Percentiles rank a stretch among this genome's conserved stretches.
These are phyloP conservation scores for Barnettozyma californica DNA, from an alignment of 805 yeast genomes.

Conservation along the genomic window DNA sequence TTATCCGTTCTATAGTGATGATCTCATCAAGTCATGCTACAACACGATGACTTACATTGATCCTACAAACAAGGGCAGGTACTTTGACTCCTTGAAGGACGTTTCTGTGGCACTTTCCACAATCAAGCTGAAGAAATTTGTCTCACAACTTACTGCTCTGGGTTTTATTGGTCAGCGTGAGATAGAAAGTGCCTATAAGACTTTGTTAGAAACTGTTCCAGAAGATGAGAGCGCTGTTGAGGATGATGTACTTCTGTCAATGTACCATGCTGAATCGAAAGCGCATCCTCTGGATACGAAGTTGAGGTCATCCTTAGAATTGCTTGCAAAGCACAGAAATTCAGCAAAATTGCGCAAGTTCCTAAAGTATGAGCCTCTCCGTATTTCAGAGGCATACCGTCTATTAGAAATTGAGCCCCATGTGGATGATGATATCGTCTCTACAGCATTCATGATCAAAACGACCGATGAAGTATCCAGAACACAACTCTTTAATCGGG, in stretches of 20 bases:
- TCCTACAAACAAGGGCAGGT: constrained; percentile 40
- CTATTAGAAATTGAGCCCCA: constrained; percentile 44
- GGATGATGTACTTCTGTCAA: constrained; percentile 28
- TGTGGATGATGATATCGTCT: constrained; percentile 65
- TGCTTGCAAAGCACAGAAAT: constrained; percentile 34
- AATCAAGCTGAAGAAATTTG: constrained; percentile 38
- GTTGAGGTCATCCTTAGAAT: constrained; percentile 35
- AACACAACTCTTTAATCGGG: constrained; percentile 40
- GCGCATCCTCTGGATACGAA: constrained; percentile 16
- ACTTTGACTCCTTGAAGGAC: constrained; percentile 51
- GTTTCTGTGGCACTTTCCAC: constrained; percentile 45
- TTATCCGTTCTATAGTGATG: constrained; percentile 44
- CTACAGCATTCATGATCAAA: constrained; percentile 68
- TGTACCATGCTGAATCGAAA: constrained; percentile 28
- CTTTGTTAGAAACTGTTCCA: constrained; percentile 30
- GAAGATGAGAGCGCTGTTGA: constrained; percentile 17
- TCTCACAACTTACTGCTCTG: constrained; percentile 42
- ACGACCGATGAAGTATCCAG: constrained; percentile 46
- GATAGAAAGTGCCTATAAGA: constrained; percentile 32
- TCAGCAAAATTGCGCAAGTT: constrained; percentile 32
- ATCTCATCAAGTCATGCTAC: constrained; percentile 42
- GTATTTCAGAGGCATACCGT: constrained; percentile 45
- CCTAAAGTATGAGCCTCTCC: constrained; percentile 43
- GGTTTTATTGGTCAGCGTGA: constrained; percentile 51
- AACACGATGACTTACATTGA: constrained; percentile 38